A percentile compares a stretch with the other conserved stretches of the same genome.
Evolutionary conservation across 768 basidiomycete genomes (phyloP).

Genomic region (Boletus rex-veris): DNA sequence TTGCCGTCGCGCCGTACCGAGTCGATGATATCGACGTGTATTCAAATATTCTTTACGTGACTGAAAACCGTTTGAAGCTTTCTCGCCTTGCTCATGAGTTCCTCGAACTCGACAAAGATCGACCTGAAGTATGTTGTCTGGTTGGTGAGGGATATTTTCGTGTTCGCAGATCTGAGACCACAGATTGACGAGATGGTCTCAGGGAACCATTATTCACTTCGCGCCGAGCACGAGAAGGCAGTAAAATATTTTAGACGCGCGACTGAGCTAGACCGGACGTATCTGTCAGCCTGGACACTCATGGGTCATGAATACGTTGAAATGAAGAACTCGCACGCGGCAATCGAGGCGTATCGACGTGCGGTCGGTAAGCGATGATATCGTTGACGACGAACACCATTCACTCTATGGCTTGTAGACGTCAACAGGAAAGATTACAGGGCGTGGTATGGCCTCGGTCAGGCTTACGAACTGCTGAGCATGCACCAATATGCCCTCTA

Average conservation of each 20-base stretch:
- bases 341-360: conserved; percentile 94
- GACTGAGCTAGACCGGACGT: conserved; percentile 91
- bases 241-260: conserved; percentile 93
- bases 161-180: not conserved
- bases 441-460: conserved; percentile 98
- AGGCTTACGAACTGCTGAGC: conserved; percentile 93
- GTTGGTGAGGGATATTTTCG: conserved; percentile 59
- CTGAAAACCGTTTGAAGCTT: conserved; percentile 82
- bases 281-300: conserved; percentile 95
- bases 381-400: not conserved
- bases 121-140: conserved; percentile 94
- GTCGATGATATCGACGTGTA: conserved; percentile 95
- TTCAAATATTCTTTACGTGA: conserved; percentile 96
- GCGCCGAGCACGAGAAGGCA: conserved; percentile 93
- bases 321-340: conserved; percentile 98
- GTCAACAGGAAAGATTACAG: conserved; percentile 96
- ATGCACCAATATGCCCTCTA: conserved; percentile 97
- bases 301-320: conserved; percentile 99
- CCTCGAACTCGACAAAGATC: conserved; percentile 81
- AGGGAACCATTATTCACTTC: conserved; percentile 98
- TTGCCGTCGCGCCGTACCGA: conserved; percentile 77
- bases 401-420: conserved; percentile 48
- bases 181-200: not conserved
- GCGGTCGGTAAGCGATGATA: conserved; percentile 73
- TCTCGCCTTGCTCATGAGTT: conserved; percentile 92